Percentiles rank a stretch among this genome's conserved stretches.
Evolutionary conservation across 108 stramenopile genomes (phyloP).

Genomic region (Chaetoceros tenuissimus): DNA sequence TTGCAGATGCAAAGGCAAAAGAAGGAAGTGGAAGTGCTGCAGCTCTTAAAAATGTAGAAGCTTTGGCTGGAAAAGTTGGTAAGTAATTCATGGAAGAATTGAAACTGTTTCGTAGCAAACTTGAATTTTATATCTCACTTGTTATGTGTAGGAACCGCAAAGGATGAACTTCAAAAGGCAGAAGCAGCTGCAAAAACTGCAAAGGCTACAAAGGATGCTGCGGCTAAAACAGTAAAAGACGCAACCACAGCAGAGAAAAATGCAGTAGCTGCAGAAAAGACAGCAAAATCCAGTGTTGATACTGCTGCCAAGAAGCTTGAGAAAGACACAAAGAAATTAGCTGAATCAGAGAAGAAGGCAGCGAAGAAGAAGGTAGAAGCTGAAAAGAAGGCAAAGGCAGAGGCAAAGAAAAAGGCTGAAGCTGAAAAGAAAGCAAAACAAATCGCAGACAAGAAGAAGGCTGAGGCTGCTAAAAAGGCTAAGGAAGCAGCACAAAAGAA

Average conservation of each 20-base stretch:
- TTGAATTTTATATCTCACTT: not conserved
- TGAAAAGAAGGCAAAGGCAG: not conserved
- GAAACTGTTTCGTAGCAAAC: not conserved
- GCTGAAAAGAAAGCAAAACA: not conserved
- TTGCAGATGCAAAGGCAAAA: constrained; percentile 1
- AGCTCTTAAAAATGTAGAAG: not conserved
- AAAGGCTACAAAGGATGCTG: not conserved
- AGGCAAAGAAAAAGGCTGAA: not conserved
- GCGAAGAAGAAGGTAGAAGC: not conserved
- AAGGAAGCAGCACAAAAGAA: constrained; percentile 5
- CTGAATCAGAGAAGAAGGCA: not conserved
- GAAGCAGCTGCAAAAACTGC: not conserved
- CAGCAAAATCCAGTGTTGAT: not conserved
- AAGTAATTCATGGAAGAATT: not conserved
- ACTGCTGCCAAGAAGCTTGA: not conserved
- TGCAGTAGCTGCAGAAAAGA: not conserved
- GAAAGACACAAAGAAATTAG: not conserved
- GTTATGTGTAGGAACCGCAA: not conserved
- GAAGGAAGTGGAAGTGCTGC: not conserved
- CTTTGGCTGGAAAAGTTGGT: constrained; percentile 1
- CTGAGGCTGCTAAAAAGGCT: constrained; percentile 1
- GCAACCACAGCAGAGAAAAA: not conserved
- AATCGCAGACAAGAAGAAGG: not conserved
- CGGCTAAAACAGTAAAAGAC: not conserved
- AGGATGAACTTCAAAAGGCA: not conserved